Percentiles rank a stretch among this genome's conserved stretches.
These are phyloP conservation scores for Groenewaldozyma salmanticensis DNA, from an alignment of 805 yeast genomes.

Conservation along the genomic window DNA sequence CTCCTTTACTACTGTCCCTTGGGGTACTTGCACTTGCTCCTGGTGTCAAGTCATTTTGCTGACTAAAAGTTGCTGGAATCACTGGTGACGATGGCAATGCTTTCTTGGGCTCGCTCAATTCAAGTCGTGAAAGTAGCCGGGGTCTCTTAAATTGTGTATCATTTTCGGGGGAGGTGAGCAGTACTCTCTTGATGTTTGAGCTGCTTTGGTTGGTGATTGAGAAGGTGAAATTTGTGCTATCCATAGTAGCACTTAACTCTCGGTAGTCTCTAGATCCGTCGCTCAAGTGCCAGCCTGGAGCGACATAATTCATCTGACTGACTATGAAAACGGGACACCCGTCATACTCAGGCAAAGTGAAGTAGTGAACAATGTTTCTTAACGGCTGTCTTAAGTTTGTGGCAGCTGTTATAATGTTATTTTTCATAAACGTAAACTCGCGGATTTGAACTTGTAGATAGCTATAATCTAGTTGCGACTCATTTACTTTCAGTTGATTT, in stretches of 20 bases:
- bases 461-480: not conserved
- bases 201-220: not conserved
- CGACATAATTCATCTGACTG: not conserved
- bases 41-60: too few relatives aligned
- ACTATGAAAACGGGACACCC: conserved; percentile 1
- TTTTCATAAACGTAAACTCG: not conserved
- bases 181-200: not conserved
- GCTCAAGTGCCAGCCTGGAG: not conserved
- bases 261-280: not conserved
- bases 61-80: too few relatives aligned
- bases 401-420: not conserved
- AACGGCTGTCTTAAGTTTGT: not conserved
- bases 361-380: not conserved
- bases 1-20: too few relatives aligned
- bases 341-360: not conserved
- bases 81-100: too few relatives aligned
- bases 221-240: not conserved
- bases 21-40: too few relatives aligned
- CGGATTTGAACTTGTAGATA: conserved; percentile 1
- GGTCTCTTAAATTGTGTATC: not conserved
- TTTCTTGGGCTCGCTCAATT: too few relatives aligned
- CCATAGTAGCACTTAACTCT: not conserved
- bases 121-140: too few relatives aligned
- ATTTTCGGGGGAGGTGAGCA: not conserved
- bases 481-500: not conserved